Evolutionary conservation across 768 basidiomycete species (phyloP), one percentile per base, ranked within the genome.

Genomic region (Leccinellum rugosiceps): DNA sequence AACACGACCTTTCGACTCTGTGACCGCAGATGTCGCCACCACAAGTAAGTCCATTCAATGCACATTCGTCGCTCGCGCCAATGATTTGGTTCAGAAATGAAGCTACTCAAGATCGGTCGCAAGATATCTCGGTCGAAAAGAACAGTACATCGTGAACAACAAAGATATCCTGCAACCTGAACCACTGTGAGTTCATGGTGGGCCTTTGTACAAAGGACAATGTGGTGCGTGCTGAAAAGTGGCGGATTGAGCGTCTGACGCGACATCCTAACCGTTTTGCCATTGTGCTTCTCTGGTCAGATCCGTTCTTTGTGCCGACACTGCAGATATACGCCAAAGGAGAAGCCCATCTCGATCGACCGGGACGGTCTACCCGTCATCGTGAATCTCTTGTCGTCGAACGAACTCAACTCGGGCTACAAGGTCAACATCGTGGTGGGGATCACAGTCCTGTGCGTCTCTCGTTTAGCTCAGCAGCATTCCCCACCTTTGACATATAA

Each of bases 121-220:
- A 75, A 74, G 13, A 84, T 88, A 56, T 34, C 63, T 90, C 1
- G 87, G 88, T 15, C 77, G 90, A 41, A 86, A 82, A 69, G 80
- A 72, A 43, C 74, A 75, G 0, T 72, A 91, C 1, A 26, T 77
- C 4, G 72, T 91, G 47, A 80, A 79, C 57, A 78, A 77, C 73
- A 84, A 84, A 83, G 66, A 77, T 92, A 45, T 91, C 89, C 1
- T 76, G 78, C 31, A n/a, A n/a, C n/a, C n/a, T n/a, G n/a, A 74
- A 81, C 21, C 85, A 88, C 59, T 83, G 81, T 47, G 69, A 76
- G 50, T 80, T 92, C 55, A 71, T 73, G 6, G 83, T 91, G 4
- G 84, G 78, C 1, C 59, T 72, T 4, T 86, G 78, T 53, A 71
- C 80, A 1, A 60, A 66, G 14, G 81, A 83, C 38, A 78, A 88